A percentile compares a stretch with the other conserved stretches of the same genome.
Conservation (phyloP, 768 basidiomycete species). For the Termitomyces sp. region DNA sequence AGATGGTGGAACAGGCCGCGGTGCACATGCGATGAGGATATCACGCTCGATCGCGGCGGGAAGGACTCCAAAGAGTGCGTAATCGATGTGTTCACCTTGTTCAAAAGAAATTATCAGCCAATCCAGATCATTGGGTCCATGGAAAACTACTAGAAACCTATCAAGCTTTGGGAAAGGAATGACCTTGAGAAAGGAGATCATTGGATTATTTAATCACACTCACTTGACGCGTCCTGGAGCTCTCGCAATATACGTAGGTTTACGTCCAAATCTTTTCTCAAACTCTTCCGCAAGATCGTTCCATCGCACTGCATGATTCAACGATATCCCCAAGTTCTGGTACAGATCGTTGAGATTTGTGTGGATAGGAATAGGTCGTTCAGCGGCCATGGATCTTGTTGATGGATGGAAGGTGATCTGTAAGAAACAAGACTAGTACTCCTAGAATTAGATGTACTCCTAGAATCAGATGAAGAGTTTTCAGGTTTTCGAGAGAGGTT, state of each 20-base stretch:
- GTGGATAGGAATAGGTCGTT: slow-evolving; percentile 60
- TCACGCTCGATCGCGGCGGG: slow-evolving; percentile 85
- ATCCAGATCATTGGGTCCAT: not conserved
- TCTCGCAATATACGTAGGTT: slow-evolving; percentile 67
- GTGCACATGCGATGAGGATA: slow-evolving; percentile 74
- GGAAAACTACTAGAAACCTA: slow-evolving; percentile 28
- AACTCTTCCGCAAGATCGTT: slow-evolving; percentile 60
- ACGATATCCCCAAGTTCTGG: slow-evolving; percentile 46
- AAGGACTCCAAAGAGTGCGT: slow-evolving; percentile 78
- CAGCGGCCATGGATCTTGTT: slow-evolving; percentile 42
- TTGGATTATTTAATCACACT: slow-evolving; percentile 16
- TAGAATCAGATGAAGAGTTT: not conserved
- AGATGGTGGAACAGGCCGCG: slow-evolving; percentile 28
- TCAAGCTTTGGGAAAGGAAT: slow-evolving; percentile 29
- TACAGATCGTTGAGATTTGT: slow-evolving; percentile 56
- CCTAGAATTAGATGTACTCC: not conserved
- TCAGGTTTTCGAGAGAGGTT: not conserved
- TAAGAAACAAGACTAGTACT: not conserved
- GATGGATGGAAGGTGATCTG: not conserved
- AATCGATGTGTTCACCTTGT: slow-evolving; percentile 81
- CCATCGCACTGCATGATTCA: slow-evolving; percentile 61
- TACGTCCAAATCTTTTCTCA: slow-evolving; percentile 57
- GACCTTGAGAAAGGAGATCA: not conserved
- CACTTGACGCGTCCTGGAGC: slow-evolving; percentile 85
- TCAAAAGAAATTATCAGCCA: not conserved